Base-by-base conservation (phyloP, 1,284 basidiomycete genomes). In the Apiotrichum gracile region DNA sequence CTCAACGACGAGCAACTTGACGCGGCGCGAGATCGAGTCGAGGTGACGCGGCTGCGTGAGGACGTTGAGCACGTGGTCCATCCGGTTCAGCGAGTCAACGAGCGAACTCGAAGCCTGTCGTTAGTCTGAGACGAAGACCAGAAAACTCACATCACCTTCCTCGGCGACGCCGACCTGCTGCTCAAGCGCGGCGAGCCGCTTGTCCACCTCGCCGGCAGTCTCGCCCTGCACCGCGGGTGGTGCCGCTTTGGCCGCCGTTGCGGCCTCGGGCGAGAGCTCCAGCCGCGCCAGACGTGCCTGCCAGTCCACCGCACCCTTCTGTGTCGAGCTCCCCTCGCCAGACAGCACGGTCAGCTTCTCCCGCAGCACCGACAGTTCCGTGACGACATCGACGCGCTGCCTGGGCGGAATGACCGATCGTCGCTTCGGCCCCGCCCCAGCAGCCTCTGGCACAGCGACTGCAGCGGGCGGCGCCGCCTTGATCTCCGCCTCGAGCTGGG, bases 1-100 rank as follows among this genome's bases (percentile, higher is more conserved):
- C 71, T 98, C 94, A 0, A 91, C 87, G 9, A 94, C 81, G 17
- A 97, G 83, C 10, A 97, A 79, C 67, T 97, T 98, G 61, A 97
- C 83, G 9, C 94, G 85, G 17, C 93, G 83, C 1, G 91, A 91
- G 60, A 97, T 88, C n/a, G 91, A 87, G 72, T 98, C 94, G 35
- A 98, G 85, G 70, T 98, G 93, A 7, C 92, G 85, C 0, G 96
- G 94, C 77, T 97, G 92, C 0, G 92, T 90, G 47, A 98, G 83
- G 16, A 97, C 79, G 2, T 85, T 84, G 27, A 97, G 78, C 52
- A 70, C 57, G 26, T 85, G 84, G 67, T 90, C 91, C 35, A 97
- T 82, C 27, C 89, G 85, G 17, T 82, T 82, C 39, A 97, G 79
- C 40, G 91, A 83, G 84, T 82, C 10, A 78, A 74, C 83, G 84